phyloP scores from a whole-genome alignment of 345 rosid genomes.

The Erodium maritimum region DNA sequence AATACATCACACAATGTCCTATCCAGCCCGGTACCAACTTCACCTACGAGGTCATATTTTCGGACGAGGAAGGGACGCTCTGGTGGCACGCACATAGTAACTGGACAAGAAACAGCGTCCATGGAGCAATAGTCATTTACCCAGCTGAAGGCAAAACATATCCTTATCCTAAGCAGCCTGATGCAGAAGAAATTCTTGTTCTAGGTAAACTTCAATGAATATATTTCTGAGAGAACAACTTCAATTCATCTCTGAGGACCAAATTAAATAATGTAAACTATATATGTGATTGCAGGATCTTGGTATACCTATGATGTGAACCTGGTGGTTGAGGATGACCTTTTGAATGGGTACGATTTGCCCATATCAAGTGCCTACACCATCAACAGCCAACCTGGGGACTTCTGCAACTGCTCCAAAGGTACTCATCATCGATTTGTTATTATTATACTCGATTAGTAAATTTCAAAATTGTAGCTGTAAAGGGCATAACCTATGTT shows the following conservation, averaged over 20 bases:
- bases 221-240: too few relatives aligned
- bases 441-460: too few relatives aligned
- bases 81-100: slow-evolving; percentile 10
- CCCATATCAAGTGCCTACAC: slow-evolving; percentile 8
- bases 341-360: not conserved
- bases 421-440: slow-evolving; percentile 2
- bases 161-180: slow-evolving; percentile 5
- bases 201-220: not conserved
- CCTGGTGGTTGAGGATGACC: not conserved
- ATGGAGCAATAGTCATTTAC: slow-evolving; percentile 2
- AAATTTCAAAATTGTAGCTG: too few relatives aligned
- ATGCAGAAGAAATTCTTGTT: slow-evolving; percentile 5
- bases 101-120: slow-evolving; percentile 7
- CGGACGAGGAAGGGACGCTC: slow-evolving; percentile 6
- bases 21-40: slow-evolving; percentile 4
- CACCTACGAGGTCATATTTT: slow-evolving; percentile 3
- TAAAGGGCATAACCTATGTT: too few relatives aligned
- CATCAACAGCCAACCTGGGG: slow-evolving; percentile 9
- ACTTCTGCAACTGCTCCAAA: slow-evolving; percentile 3
- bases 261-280: too few relatives aligned
- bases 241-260: too few relatives aligned
- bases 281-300: slow-evolving; percentile 4
- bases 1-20: slow-evolving; percentile 7
- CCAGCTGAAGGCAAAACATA: slow-evolving; percentile 3
- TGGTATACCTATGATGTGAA: slow-evolving; percentile 4